Conservation (phyloP, 345 rosid genomes). For the Eucalyptus regnans region DNA sequence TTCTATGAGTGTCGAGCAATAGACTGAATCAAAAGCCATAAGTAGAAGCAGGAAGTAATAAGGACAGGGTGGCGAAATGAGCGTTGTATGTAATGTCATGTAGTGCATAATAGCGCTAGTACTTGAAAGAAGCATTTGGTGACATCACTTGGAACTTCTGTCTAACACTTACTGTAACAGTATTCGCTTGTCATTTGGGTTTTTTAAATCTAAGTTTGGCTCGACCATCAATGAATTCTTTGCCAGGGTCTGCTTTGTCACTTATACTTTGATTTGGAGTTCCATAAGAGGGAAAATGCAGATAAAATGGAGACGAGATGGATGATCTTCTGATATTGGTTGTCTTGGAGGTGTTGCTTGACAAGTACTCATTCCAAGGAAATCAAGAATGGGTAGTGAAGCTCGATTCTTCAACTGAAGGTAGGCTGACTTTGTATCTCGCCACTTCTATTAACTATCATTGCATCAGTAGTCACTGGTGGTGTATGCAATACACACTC, state of each 20-base stretch:
- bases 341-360: constrained; percentile 46
- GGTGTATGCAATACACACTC: no score
- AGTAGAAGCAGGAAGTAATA: neutral
- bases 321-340: constrained; percentile 76
- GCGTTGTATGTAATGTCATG: neutral
- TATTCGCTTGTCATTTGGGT: neutral
- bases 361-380: constrained; percentile 66
- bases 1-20: neutral
- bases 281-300: constrained; percentile 44
- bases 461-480: neutral
- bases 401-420: constrained; percentile 85
- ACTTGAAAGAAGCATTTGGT: neutral
- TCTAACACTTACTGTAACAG: neutral
- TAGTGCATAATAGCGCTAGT: neutral
- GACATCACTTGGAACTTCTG: neutral
- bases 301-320: constrained; percentile 73
- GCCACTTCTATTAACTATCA: neutral
- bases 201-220: neutral
- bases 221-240: neutral
- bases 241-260: constrained; percentile 55
- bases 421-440: constrained; percentile 20
- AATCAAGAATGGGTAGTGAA: constrained; percentile 75
- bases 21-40: neutral
- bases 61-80: neutral
- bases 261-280: constrained; percentile 91